These are phyloP conservation scores for Colletotrichum limetticola DNA, from an alignment of 2,329 filamentous ascomycete species.

Conservation along the genomic window DNA sequence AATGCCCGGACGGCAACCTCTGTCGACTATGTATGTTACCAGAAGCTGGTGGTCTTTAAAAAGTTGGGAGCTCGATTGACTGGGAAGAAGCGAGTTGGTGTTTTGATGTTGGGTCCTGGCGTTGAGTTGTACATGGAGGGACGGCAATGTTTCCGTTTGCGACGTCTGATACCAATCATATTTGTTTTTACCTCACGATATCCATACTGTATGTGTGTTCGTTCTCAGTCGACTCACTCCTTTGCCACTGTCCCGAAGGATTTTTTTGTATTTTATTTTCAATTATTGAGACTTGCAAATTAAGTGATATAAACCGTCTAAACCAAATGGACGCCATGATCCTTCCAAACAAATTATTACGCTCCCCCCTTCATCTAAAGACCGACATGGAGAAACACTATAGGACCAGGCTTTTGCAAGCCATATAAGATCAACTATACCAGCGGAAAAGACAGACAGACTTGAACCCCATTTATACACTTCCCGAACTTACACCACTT, in stretches of 20 bases:
- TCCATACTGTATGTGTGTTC: no score
- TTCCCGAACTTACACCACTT: background rate
- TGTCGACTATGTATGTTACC: conserved; percentile 4
- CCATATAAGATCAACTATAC: background rate
- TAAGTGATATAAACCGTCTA: background rate
- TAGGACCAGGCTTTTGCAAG: background rate
- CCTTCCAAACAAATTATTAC: background rate
- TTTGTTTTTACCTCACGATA: background rate
- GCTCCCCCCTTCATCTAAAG: background rate
- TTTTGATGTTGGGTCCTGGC: background rate
- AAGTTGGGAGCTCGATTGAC: background rate
- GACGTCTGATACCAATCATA: background rate
- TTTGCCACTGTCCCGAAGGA: background rate
- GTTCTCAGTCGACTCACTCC: no score
- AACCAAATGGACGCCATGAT: background rate
- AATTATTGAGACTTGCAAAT: background rate
- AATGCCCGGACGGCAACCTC: conserved; percentile 7
- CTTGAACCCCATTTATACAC: background rate
- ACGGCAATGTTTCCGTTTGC: background rate
- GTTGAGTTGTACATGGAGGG: background rate
- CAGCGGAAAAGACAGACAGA: background rate
- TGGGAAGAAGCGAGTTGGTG: background rate
- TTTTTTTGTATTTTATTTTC: background rate
- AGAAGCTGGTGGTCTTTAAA: background rate
- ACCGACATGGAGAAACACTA: background rate